Conservation (phyloP, 305 asterid genomes). For the Fraxinus ornus region DNA sequence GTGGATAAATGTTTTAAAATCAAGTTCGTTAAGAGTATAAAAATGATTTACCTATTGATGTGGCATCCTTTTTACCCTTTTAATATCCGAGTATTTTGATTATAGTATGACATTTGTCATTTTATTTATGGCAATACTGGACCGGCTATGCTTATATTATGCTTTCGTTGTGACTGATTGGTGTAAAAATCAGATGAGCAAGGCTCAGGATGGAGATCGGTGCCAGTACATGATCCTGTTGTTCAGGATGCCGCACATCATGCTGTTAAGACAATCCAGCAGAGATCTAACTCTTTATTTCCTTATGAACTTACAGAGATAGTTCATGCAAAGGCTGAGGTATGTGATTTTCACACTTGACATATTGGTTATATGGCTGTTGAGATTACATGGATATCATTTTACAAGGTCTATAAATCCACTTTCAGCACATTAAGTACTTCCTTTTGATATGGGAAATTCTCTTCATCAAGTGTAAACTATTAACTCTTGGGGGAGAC, state of each 20-base stretch:
- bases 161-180: background rate
- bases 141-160: background rate
- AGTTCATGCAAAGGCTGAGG: conserved; percentile 82
- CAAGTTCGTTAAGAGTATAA: background rate
- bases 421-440: background rate
- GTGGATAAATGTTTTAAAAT: background rate
- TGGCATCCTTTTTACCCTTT: background rate
- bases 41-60: background rate
- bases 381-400: conserved; percentile 1
- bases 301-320: conserved; percentile 76
- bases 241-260: conserved; percentile 84
- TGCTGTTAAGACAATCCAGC: conserved; percentile 68
- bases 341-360: conserved; percentile 17
- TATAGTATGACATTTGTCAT: background rate
- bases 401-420: background rate
- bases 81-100: background rate
- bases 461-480: background rate
- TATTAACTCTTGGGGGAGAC: background rate
- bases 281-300: conserved; percentile 72
- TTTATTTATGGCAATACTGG: background rate
- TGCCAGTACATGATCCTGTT: conserved; percentile 74
- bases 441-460: background rate
- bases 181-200: conserved; percentile 39
- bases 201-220: conserved; percentile 59
- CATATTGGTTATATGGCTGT: background rate